These are phyloP conservation scores for Plasmodium berghei DNA, from an alignment of 169 alveolate genomes.

Conservation along the genomic window DNA sequence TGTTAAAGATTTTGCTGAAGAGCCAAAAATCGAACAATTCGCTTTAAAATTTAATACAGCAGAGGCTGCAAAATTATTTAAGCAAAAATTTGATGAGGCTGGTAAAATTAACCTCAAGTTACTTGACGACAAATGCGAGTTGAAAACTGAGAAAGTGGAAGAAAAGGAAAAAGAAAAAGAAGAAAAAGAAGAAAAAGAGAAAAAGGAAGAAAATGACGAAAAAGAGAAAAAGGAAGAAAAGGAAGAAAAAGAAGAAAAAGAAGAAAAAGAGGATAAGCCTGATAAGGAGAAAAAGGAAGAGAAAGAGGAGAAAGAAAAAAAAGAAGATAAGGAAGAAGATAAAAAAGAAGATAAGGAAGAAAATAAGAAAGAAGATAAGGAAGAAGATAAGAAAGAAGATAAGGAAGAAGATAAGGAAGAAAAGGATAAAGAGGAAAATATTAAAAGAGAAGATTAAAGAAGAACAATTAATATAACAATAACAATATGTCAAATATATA, in stretches of 20 bases:
- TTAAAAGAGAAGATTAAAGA: conserved; percentile 14
- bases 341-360: conserved; percentile 12
- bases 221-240: conserved; percentile 13
- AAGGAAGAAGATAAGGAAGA: conserved; percentile 4
- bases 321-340: conserved; percentile 45
- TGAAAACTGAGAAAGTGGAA: conserved; percentile 54
- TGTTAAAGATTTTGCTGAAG: conserved; percentile 96
- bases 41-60: conserved; percentile 94
- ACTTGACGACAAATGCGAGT: conserved; percentile 74
- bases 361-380: conserved; percentile 37
- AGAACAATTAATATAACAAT: background rate
- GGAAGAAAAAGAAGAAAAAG: conserved; percentile 23
- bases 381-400: conserved; percentile 4
- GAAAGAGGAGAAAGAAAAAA: conserved; percentile 22
- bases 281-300: conserved; percentile 77
- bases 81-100: conserved; percentile 93
- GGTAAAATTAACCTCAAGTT: conserved; percentile 88
- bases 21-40: conserved; percentile 93
- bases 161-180: conserved; percentile 46
- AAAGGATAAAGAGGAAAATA: conserved; percentile 31
- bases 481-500: no score
- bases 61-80: conserved; percentile 92
- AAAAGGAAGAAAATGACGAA: conserved; percentile 36
- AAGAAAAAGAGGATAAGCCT: conserved; percentile 55
- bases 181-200: conserved; percentile 30